A percentile compares a stretch with the other conserved stretches of the same genome.
Conservation (phyloP, 148 eudicot species). For the Cornus florida region DNA sequence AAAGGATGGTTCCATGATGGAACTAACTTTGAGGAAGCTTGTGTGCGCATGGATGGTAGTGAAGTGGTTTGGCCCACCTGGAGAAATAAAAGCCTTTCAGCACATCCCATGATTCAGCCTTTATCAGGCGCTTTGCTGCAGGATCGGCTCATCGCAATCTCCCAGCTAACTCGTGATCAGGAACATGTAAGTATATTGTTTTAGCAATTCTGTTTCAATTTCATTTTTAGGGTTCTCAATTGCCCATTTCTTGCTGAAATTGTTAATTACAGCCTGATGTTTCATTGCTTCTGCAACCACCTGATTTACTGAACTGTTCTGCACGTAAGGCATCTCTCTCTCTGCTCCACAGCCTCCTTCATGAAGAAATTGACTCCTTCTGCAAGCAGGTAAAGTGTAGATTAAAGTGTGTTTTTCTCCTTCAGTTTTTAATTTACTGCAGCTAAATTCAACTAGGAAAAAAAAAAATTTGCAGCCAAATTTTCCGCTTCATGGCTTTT, state of each 20-base stretch:
- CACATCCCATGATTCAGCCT: conserved; percentile 75
- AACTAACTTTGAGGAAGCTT: conserved; percentile 72
- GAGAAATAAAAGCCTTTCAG: conserved; percentile 70
- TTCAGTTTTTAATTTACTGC: too few relatives aligned
- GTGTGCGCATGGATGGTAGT: conserved; percentile 75
- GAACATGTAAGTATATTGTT: conserved; percentile 67
- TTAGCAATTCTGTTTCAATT: neutral
- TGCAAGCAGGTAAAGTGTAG: conserved; percentile 71
- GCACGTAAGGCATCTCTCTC: conserved; percentile 57
- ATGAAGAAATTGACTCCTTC: conserved; percentile 88
- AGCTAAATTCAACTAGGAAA: too few relatives aligned
- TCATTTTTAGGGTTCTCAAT: neutral
- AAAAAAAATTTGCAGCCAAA: neutral
- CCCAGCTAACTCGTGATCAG: conserved; percentile 89
- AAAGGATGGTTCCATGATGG: conserved; percentile 89
- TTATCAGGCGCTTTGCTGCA: conserved; percentile 80
- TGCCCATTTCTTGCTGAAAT: neutral
- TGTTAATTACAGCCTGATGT: conserved; percentile 76
- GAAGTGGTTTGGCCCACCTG: conserved; percentile 96
- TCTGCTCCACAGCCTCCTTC: conserved; percentile 72
- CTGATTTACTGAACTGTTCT: conserved; percentile 58
- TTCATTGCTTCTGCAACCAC: conserved; percentile 77
- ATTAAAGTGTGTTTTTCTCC: neutral
- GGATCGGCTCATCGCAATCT: conserved; percentile 86
- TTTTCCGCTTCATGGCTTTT: neutral